Evolutionary conservation across 148 eudicot species (phyloP).

Genomic region (Dysphania ambrosioides): DNA sequence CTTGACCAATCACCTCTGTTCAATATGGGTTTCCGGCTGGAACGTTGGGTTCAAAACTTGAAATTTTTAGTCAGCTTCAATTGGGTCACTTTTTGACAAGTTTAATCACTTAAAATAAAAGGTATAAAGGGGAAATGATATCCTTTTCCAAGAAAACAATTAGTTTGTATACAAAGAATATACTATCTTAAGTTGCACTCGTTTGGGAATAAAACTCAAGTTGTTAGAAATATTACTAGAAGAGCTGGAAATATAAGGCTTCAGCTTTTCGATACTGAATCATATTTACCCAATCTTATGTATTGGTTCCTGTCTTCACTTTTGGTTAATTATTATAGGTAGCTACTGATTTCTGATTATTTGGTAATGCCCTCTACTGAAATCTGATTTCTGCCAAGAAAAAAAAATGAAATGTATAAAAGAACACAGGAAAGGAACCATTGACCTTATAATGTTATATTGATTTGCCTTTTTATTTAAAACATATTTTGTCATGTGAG

Average conservation of each 20-base stretch:
- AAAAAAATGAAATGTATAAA: neutral
- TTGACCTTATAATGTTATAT: neutral
- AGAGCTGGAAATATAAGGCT: neutral
- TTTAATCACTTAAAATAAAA: too few relatives aligned
- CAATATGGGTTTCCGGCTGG: too few relatives aligned
- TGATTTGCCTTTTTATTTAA: neutral
- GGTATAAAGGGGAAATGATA: too few relatives aligned
- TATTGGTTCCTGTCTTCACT: neutral
- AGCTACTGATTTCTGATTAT: neutral
- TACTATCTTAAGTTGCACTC: too few relatives aligned
- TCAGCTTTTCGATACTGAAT: neutral
- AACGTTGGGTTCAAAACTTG: too few relatives aligned
- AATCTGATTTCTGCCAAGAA: neutral
- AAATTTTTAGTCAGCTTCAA: too few relatives aligned
- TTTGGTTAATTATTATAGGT: neutral
- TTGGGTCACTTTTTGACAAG: too few relatives aligned
- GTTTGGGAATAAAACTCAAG: too few relatives aligned
- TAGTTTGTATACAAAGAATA: too few relatives aligned
- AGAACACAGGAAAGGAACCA: neutral
- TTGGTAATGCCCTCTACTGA: neutral
- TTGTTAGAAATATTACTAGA: too few relatives aligned
- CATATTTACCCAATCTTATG: neutral
- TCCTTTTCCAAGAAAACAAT: too few relatives aligned
- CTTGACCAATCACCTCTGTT: too few relatives aligned
- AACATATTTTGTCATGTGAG: slow-evolving; percentile 1